Evolutionary conservation across 2,329 filamentous ascomycete genomes (phyloP).

Genomic region (Exophiala spinifera): DNA sequence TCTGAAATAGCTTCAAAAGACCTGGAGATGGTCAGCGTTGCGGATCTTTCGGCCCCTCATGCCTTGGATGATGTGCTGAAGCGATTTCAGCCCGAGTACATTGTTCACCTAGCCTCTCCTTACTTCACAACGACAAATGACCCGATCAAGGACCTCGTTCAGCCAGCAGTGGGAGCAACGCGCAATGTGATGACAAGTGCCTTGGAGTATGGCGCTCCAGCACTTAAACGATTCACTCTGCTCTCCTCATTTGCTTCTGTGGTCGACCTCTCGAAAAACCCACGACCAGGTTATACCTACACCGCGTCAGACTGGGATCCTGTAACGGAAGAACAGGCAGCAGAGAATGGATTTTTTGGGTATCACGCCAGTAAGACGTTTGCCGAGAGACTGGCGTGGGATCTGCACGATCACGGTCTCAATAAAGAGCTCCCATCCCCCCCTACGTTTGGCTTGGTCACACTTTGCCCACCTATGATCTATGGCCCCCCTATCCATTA

Average conservation of each 20-base stretch:
- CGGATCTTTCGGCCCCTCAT: too few relatives aligned
- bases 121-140: conserved; percentile 26
- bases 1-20: too few relatives aligned
- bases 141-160: conserved; percentile 32
- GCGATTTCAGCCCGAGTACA: too few relatives aligned
- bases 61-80: too few relatives aligned
- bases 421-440: too few relatives aligned
- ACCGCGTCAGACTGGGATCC: conserved; percentile 51
- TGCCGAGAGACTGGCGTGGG: conserved; percentile 30
- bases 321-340: conserved; percentile 44
- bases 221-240: conserved; percentile 42
- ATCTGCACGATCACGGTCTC: too few relatives aligned
- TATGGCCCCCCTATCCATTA: too few relatives aligned
- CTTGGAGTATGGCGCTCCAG: conserved; percentile 21
- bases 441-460: too few relatives aligned
- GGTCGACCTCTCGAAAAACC: conserved; percentile 40
- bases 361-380: conserved; percentile 29
- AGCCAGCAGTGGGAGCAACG: conserved; percentile 29
- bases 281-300: conserved; percentile 43
- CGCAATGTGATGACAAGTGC: conserved; percentile 28
- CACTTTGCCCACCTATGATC: too few relatives aligned
- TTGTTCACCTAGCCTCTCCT: conserved; percentile 22
- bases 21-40: too few relatives aligned
- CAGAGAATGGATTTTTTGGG: conserved; percentile 23
- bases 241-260: conserved; percentile 53